A percentile compares a stretch with the other conserved stretches of the same genome.
These are phyloP conservation scores for Backusella mclennaniae DNA, from an alignment of 192 early-diverging fungal species.

Conservation along the genomic window DNA sequence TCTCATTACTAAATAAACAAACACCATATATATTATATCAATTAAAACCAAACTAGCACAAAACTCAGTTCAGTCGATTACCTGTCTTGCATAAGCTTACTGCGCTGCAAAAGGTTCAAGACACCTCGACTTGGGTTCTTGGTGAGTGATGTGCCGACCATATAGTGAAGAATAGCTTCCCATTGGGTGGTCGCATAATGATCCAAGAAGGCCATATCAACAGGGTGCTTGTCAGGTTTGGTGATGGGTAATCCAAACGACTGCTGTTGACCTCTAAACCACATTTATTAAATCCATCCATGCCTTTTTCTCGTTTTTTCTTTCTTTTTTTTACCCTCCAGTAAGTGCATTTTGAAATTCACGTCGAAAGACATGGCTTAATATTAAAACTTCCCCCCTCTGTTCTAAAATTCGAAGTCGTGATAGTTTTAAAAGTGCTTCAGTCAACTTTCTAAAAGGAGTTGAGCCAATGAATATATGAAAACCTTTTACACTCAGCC, in stretches of 20 bases:
- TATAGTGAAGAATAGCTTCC: constrained; percentile 92
- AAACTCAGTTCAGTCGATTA: constrained; percentile 1
- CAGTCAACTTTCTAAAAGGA: constrained; percentile 50
- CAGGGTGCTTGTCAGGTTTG: constrained; percentile 56
- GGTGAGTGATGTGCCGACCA: constrained; percentile 81
- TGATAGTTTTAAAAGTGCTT: constrained; percentile 66
- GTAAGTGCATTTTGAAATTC: constrained; percentile 73
- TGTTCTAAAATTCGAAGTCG: constrained; percentile 71
- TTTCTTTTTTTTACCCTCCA: constrained; percentile 50
- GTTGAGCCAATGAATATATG: not conserved
- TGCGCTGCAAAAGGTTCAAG: constrained; percentile 67
- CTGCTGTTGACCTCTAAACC: constrained; percentile 71
- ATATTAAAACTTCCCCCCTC: constrained; percentile 45
- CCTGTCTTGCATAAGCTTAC: constrained; percentile 70
- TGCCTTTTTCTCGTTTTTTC: not conserved
- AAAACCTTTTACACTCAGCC: too few species aligned
- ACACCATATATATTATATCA: constrained; percentile 19
- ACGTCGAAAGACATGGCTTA: constrained; percentile 67
- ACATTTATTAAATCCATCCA: not conserved
- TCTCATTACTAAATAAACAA: constrained; percentile 5
- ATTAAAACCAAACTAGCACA: not conserved
- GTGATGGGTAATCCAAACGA: constrained; percentile 81
- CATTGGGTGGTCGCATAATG: constrained; percentile 79
- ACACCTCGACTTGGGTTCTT: constrained; percentile 68
- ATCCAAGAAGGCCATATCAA: constrained; percentile 75